Percentiles rank a stretch among this genome's conserved stretches.
Evolutionary conservation across 768 basidiomycete genomes (phyloP).

Genomic region (Mycena capillaripes): DNA sequence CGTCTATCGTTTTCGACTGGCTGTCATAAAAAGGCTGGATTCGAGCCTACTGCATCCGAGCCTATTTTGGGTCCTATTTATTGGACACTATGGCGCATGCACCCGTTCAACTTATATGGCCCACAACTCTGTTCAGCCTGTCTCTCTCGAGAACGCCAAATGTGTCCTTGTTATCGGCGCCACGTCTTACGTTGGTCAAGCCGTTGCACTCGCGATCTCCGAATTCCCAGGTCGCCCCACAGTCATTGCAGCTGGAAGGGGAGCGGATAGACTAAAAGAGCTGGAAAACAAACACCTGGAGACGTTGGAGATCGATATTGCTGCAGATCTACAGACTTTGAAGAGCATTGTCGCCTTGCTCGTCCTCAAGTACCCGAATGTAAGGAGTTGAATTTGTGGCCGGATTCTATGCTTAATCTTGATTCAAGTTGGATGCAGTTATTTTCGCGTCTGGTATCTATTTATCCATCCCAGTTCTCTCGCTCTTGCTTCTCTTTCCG

Average conservation of each 20-base stretch:
- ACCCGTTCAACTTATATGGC: too few relatives aligned
- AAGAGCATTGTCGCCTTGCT: conserved; percentile 57
- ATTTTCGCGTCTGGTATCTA: conserved; percentile 59
- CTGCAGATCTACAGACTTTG: conserved; percentile 52
- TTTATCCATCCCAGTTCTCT: too few relatives aligned
- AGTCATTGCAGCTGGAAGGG: conserved; percentile 11
- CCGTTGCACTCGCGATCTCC: conserved; percentile 65
- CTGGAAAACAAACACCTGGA: conserved; percentile 56
- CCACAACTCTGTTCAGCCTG: too few relatives aligned
- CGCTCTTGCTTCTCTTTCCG: too few relatives aligned
- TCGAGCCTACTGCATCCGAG: too few relatives aligned
- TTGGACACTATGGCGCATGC: too few relatives aligned
- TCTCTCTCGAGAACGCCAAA: conserved; percentile 60
- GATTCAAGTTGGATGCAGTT: conserved; percentile 65
- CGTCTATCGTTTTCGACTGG: too few relatives aligned
- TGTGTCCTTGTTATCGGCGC: conserved; percentile 69
- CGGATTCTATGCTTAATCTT: background rate
- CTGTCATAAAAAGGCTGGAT: too few relatives aligned
- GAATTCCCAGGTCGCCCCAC: conserved; percentile 53
- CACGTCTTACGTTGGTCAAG: conserved; percentile 70
- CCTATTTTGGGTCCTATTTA: too few relatives aligned
- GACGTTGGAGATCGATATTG: conserved; percentile 60
- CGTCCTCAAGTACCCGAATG: conserved; percentile 63
- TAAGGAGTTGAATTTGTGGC: conserved; percentile 40
- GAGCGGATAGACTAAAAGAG: conserved; percentile 65